Percentiles rank a stretch among this genome's conserved stretches.
These are phyloP conservation scores for Ilex aquifolium DNA, from an alignment of 257 asterid genomes.

Conservation along the genomic window DNA sequence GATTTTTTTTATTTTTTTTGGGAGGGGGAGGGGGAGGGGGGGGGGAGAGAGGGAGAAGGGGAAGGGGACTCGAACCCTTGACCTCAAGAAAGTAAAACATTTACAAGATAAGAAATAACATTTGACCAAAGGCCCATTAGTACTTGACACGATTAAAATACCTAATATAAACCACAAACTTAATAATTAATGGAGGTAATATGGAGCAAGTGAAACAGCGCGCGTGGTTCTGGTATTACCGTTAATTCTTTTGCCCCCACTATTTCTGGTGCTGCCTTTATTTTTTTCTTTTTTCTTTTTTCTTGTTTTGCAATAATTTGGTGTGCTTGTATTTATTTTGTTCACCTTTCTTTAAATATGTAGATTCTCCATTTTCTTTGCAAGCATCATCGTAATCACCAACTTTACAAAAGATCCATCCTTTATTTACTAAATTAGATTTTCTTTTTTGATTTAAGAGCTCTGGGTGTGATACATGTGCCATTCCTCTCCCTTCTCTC, in stretches of 20 bases:
- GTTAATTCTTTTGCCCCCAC: conserved; percentile 15
- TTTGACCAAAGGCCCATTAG: no score
- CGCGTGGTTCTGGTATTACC: conserved; percentile 19
- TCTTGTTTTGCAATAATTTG: not conserved
- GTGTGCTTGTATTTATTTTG: not conserved
- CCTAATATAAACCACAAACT: no score
- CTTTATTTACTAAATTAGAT: conserved; percentile 9
- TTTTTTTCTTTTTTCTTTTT: not conserved
- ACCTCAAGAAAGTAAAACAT: no score
- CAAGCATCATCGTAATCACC: conserved; percentile 18
- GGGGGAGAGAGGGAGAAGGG: no score
- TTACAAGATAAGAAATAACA: no score
- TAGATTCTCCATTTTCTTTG: not conserved
- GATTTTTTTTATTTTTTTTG: no score
- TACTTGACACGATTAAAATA: no score
- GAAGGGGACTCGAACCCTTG: no score
- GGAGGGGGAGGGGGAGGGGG: no score
- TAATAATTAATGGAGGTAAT: no score
- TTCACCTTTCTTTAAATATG: not conserved
- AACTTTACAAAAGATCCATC: conserved; percentile 25
- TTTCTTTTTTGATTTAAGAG: conserved; percentile 19
- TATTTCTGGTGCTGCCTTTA: not conserved
- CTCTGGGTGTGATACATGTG: conserved; percentile 41
- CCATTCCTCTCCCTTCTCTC: conserved; percentile 35
- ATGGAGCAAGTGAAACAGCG: no score